phyloP scores from a whole-genome alignment of 495 filamentous ascomycete genomes.

The Penicillium ucsense region DNA sequence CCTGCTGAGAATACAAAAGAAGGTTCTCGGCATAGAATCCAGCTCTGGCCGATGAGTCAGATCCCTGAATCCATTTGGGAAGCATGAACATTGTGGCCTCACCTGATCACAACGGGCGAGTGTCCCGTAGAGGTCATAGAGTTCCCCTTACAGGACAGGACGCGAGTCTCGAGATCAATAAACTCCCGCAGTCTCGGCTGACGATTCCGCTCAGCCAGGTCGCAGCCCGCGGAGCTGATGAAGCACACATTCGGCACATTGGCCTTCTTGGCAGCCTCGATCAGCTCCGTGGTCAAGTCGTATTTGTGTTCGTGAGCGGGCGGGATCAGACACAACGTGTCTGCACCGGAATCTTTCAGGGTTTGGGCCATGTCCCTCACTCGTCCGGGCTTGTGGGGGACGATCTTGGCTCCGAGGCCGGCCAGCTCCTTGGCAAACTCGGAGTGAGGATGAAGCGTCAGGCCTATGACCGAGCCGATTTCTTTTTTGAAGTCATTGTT shows the following conservation, averaged over 20 bases:
- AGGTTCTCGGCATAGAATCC: constrained; percentile 51
- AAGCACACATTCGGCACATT: constrained; percentile 41
- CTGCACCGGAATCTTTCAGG: constrained; percentile 33
- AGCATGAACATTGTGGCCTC: constrained; percentile 2
- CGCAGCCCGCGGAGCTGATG: constrained; percentile 43
- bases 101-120: constrained; percentile 44
- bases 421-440: constrained; percentile 44
- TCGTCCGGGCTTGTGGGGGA: constrained; percentile 34
- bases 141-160: constrained; percentile 40
- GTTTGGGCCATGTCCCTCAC: constrained; percentile 25
- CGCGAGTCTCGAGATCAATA: constrained; percentile 39
- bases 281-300: constrained; percentile 39
- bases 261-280: constrained; percentile 39
- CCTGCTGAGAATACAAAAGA: constrained; percentile 40
- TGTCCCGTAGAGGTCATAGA: constrained; percentile 26
- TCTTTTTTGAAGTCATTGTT: constrained; percentile 31
- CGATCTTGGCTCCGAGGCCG: constrained; percentile 41
- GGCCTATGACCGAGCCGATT: constrained; percentile 22
- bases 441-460: constrained; percentile 35
- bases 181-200: constrained; percentile 47
- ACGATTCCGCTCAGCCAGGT: constrained; percentile 40
- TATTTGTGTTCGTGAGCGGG: constrained; percentile 39
- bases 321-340: constrained; percentile 46
- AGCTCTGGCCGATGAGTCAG: constrained; percentile 17
- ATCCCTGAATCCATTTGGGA: background rate